Conservation (phyloP, 2,329 filamentous ascomycete species). For the Ascomycota sp. region DNA sequence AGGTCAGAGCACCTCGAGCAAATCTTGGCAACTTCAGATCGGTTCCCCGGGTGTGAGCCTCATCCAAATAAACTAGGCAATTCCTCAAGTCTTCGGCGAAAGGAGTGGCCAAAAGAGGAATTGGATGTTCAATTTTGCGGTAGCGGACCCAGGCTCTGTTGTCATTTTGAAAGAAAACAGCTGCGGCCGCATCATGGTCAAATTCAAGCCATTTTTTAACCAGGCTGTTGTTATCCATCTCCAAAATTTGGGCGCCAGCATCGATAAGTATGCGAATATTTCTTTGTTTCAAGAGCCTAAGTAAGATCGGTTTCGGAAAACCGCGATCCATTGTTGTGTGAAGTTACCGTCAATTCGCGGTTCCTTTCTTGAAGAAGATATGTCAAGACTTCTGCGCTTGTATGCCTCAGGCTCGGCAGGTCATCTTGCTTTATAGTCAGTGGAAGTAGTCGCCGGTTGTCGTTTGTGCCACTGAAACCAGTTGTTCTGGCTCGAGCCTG, state of each 20-base stretch:
- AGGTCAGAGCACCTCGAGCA: conserved; percentile 29
- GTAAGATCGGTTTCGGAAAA: conserved; percentile 12
- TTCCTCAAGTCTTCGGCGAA: conserved; percentile 28
- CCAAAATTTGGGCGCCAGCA: conserved; percentile 39
- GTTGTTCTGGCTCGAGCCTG: conserved; percentile 22
- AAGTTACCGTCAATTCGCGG: conserved; percentile 17
- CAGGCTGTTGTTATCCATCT: conserved; percentile 30
- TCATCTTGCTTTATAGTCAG: conserved; percentile 39
- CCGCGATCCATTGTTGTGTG: conserved; percentile 3
- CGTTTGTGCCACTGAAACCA: conserved; percentile 52
- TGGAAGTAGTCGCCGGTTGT: conserved; percentile 35
- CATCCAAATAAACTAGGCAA: conserved; percentile 30
- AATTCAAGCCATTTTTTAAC: conserved; percentile 26
- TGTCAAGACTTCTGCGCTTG: conserved; percentile 36
- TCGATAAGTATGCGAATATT: conserved; percentile 36
- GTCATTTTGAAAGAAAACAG: conserved; percentile 27
- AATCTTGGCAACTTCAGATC: conserved; percentile 30
- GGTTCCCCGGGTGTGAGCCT: conserved; percentile 31
- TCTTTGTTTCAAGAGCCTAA: conserved; percentile 18
- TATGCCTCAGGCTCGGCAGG: conserved; percentile 29
- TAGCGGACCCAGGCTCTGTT: conserved; percentile 6
- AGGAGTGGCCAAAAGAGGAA: conserved; percentile 28
- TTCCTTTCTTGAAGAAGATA: conserved; percentile 18
- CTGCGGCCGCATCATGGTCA: conserved; percentile 22
- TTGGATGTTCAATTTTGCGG: conserved; percentile 16